Evolutionary conservation across 2,329 filamentous ascomycete genomes (phyloP), one percentile per base, ranked within the genome.

Genomic region (Balansia obtecta): DNA sequence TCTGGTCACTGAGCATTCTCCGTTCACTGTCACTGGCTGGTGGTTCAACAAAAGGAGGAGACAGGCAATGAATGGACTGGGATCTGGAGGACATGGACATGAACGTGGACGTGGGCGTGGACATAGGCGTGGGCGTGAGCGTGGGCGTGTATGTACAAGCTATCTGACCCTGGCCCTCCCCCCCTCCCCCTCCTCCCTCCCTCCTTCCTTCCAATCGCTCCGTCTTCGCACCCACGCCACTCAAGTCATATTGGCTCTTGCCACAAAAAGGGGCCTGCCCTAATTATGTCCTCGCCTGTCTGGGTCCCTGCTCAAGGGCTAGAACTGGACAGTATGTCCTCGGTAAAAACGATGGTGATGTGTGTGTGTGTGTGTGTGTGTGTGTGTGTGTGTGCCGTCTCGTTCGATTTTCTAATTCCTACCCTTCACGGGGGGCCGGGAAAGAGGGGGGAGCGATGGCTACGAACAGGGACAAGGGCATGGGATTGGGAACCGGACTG

Each of bases 391-490:
- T 3, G 11, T 4, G 10, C 34, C 34, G 34, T 37, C 11, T 37
- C 8, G 27, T 37, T 12, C 34, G 9, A 37, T 12, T 37, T 37
- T 37, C 34, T 37, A 37, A 13, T 37, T 37, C 34, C 15, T 15
- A 37, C 15, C 34, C 39, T 16, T 37, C 48, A 52, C 53, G 53
- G 57, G 49, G 53, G 50, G 43, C 50, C 45, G 51, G 47, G 41
- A 50, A 39, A n/a, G n/a, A n/a, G n/a, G n/a, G 50, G 45, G 42
- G 46, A 11, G 53, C 49, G 13, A 37, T 37, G 34, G 3, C 34
- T 3, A 11, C 15, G 34, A 9, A 37, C 34, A 37, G 11, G 15
- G 34, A 12, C 34, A 37, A 37, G 34, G 34, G 9, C 34, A 37
- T 15, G 34, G 34, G 11, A 37, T 45, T 49, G 48, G 22, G 47